A percentile compares a stretch with the other conserved stretches of the same genome.
phyloP scores from a whole-genome alignment of 179 eudicot species.

The Corrigiola litoralis region DNA sequence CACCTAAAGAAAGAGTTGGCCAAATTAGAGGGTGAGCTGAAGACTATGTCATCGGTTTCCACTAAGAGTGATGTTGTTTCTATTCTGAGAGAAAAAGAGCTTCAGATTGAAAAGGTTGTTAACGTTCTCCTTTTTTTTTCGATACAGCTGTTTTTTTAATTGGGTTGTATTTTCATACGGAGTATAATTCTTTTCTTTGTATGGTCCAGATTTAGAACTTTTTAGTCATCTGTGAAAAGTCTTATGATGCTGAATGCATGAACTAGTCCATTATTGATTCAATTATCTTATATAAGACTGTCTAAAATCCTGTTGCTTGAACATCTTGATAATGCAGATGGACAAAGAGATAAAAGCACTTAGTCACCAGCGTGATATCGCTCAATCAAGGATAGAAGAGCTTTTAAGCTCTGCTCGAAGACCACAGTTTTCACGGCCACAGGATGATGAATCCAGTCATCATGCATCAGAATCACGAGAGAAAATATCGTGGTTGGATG shows the following conservation, averaged over 20 bases:
- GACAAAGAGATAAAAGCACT: slow-evolving; percentile 70
- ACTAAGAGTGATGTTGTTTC: slow-evolving; percentile 32
- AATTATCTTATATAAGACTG: not conserved
- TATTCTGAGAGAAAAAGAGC: slow-evolving; percentile 52
- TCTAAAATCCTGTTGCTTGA: not conserved
- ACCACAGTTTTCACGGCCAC: slow-evolving; percentile 30
- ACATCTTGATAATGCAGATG: slow-evolving; percentile 45
- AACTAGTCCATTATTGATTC: not conserved
- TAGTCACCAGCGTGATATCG: slow-evolving; percentile 62
- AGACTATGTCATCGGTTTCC: slow-evolving; percentile 27
- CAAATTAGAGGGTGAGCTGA: slow-evolving; percentile 55
- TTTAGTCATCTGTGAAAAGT: too few species aligned
- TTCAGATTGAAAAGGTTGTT: slow-evolving; percentile 63
- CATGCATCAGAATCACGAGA: slow-evolving; percentile 19
- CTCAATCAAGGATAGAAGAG: slow-evolving; percentile 67
- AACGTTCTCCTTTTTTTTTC: not conserved
- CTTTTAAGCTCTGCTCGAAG: slow-evolving; percentile 44
- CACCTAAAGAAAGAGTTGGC: slow-evolving; percentile 60
- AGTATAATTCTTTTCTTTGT: too few species aligned
- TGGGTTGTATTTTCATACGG: too few species aligned
- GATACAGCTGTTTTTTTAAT: not conserved
- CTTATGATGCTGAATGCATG: not conserved
- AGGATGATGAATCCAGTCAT: slow-evolving; percentile 20
- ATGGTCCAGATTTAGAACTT: too few species aligned
- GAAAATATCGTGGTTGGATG: slow-evolving; percentile 37